A percentile compares a stretch with the other conserved stretches of the same genome.
phyloP scores from a whole-genome alignment of 805 yeast genomes.

The Ascoidea asiatica region DNA sequence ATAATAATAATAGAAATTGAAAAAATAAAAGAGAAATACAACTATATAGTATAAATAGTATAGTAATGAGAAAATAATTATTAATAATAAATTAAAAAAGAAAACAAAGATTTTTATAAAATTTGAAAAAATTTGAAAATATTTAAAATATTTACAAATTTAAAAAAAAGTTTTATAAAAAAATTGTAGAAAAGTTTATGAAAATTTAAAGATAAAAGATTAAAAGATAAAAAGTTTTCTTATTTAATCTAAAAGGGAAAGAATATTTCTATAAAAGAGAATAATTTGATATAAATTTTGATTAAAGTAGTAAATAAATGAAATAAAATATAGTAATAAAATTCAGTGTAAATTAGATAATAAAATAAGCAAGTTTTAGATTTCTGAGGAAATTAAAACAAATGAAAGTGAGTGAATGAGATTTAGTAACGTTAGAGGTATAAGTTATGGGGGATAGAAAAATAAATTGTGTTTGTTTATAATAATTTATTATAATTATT shows the following conservation, averaged over 20 bases:
- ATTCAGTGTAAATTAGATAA: too few relatives aligned
- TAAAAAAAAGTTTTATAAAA: slow-evolving; percentile 6
- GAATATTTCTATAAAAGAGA: slow-evolving; percentile 23
- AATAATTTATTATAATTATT: too few relatives aligned
- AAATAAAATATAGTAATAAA: too few relatives aligned
- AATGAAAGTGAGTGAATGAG: too few relatives aligned
- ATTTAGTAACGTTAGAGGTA: too few relatives aligned
- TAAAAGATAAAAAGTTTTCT: slow-evolving; percentile 18
- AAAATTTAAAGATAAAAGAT: not conserved
- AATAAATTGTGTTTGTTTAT: too few relatives aligned
- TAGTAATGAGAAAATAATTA: not conserved
- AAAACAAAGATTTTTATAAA: slow-evolving; percentile 12
- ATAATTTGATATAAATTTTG: too few relatives aligned
- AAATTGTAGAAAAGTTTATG: slow-evolving; percentile 4
- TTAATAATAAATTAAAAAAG: not conserved
- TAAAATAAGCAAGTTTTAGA: too few relatives aligned
- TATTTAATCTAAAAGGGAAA: slow-evolving; percentile 28
- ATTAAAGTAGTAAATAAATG: too few relatives aligned
- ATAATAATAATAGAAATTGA: not conserved
- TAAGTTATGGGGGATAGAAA: too few relatives aligned
- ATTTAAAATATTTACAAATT: slow-evolving; percentile 5
- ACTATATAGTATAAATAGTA: too few relatives aligned
- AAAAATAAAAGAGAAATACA: not conserved
- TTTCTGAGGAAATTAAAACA: too few relatives aligned
- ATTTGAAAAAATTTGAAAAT: slow-evolving; percentile 12